Base-by-base conservation (phyloP, 1,284 basidiomycete species). In the Malassezia caprae region DNA sequence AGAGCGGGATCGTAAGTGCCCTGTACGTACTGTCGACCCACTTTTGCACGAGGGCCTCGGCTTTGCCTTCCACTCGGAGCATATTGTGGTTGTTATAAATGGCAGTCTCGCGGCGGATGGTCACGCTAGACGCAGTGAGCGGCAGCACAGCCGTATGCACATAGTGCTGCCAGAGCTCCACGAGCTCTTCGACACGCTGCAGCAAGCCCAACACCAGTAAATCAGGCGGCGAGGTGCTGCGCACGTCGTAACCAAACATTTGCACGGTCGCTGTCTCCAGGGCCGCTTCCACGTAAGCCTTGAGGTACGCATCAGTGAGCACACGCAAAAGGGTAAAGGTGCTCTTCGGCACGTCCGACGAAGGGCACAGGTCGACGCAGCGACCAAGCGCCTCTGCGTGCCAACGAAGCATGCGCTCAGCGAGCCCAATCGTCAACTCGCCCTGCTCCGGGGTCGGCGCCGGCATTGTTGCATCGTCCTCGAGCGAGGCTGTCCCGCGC, bases 131-230 rank as follows among this genome's bases (percentile, higher is more conserved):
- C 53, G 84, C 84, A 0, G 90, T 85, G 4, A 99, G 80, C 0
- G 94, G 93, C 10, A 96, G 79, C 7, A 99, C 77, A 0, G 91
- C 93, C 15, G 88, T 88, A 43, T 86, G 86, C 63, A 90, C 83
- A 76, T 98, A 99, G 74, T 90, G 87, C 75, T 98, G 94, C 91
- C 91, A 96, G 3, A 99, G 81, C 70, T 94, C 87, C 67, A 87
- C 88, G 56, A 94, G 85, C 48, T 94, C 81, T 75, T 94, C 90
- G n/a, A 86, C 83, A 1, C 81, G 80, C 60, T 81, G 82, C 55
- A 98, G 78, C 15, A 87, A 81, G n/a, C 39, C 24, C 28, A 65
- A 30, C 6, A 51, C 39, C 17, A 28, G 12, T 3, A 96, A 78
- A 17, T 87, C 81, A 6, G 63, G 53, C 51, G 71, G 56, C 4